phyloP scores from a whole-genome alignment of 139 green algal genomes.

The Coelastrella sp. region DNA sequence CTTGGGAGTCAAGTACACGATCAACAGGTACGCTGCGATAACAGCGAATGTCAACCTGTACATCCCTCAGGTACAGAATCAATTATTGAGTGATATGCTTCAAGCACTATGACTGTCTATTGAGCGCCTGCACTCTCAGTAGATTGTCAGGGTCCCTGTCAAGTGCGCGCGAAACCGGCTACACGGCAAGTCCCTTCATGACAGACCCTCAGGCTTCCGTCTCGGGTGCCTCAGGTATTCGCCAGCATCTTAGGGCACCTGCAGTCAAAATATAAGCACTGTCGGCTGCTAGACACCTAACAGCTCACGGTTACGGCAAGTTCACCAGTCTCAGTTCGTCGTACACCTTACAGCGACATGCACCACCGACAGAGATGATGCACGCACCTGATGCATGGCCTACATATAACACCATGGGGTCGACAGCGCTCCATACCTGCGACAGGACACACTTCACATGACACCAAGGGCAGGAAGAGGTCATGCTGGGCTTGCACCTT shows the following conservation, averaged over 20 bases:
- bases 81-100: no score
- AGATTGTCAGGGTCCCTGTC: no score
- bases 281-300: background rate
- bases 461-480: background rate
- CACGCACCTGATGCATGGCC: conserved; percentile 33
- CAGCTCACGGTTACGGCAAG: background rate
- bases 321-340: background rate
- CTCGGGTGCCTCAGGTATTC: background rate
- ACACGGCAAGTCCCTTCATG: no score
- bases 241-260: conserved; percentile 1
- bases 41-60: no score
- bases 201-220: no score
- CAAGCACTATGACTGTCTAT: no score
- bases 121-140: no score
- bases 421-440: background rate
- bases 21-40: no score
- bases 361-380: background rate
- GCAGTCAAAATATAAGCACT: background rate
- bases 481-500: no score
- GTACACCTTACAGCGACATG: background rate
- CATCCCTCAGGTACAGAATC: no score
- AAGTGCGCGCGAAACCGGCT: background rate
- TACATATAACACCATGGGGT: conserved; percentile 3
- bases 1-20: no score
- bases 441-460: background rate